Conservation (phyloP, 208 protist species). For the Leishmania arabica region DNA sequence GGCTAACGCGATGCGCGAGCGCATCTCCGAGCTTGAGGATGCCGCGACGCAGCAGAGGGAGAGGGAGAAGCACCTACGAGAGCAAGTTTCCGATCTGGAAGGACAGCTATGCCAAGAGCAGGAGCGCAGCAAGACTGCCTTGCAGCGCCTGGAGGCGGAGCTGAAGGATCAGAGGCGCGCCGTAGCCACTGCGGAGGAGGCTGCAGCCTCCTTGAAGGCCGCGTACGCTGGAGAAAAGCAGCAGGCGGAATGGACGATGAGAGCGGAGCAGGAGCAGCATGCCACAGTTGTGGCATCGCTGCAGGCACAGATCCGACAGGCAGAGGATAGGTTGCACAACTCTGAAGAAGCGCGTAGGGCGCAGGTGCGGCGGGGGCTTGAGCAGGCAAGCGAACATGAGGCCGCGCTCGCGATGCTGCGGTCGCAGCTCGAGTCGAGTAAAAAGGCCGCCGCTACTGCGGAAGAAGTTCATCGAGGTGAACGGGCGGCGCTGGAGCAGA, state of each 20-base stretch:
- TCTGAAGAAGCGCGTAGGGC: conserved; percentile 11
- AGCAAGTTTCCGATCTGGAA: neutral
- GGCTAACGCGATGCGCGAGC: conserved; percentile 2
- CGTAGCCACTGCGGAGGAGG: neutral
- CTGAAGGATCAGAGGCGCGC: neutral
- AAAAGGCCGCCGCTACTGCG: neutral
- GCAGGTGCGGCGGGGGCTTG: neutral
- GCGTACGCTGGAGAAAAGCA: neutral
- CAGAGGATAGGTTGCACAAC: conserved; percentile 4
- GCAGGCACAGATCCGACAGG: neutral
- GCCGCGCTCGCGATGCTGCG: conserved; percentile 3
- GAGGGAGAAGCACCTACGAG: neutral
- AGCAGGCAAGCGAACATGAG: conserved; percentile 1
- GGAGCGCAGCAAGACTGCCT: neutral
- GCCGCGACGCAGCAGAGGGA: neutral
- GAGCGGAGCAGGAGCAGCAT: neutral
- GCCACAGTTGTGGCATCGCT: neutral
- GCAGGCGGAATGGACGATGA: neutral
- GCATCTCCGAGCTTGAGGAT: conserved; percentile 4
- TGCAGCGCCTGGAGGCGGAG: neutral
- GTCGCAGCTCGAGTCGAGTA: conserved; percentile 7
- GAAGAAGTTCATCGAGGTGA: neutral
- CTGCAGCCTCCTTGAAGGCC: neutral
- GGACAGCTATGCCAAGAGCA: conserved; percentile 6
- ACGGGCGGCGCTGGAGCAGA: neutral